Conservation (phyloP, 208 protist species). For the Naegleria lovaniensis region DNA sequence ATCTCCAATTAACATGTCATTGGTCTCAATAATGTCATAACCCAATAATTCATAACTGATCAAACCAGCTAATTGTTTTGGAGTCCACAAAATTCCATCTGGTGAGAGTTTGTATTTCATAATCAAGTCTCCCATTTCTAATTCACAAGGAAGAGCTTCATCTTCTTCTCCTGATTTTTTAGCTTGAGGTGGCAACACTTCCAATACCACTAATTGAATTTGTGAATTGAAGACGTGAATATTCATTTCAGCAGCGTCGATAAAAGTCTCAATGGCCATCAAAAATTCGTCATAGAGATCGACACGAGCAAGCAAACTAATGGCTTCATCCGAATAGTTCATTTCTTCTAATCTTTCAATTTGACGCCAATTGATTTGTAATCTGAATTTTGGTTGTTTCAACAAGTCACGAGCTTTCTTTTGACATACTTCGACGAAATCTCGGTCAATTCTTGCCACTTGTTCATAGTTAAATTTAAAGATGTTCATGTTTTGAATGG, state of each 20-base stretch:
- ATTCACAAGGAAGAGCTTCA: neutral
- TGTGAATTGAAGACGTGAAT: neutral
- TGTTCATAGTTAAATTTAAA: constrained; percentile 10
- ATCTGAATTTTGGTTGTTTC: neutral
- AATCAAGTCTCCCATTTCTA: neutral
- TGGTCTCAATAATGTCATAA: neutral
- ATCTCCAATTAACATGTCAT: neutral
- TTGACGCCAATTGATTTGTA: constrained; percentile 11
- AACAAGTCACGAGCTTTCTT: neutral
- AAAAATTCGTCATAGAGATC: neutral
- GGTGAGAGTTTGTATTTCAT: constrained; percentile 18
- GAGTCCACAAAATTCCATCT: neutral
- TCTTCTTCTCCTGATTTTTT: neutral
- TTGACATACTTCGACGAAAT: neutral
- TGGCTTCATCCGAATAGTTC: neutral
- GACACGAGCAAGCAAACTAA: neutral
- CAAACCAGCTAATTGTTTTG: neutral
- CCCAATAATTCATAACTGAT: neutral
- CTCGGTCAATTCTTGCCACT: constrained; percentile 7
- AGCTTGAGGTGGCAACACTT: neutral
- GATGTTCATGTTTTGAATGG: neutral
- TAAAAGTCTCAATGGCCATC: neutral
- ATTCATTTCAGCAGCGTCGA: neutral
- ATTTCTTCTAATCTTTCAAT: neutral
- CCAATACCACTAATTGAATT: neutral